Conservation (phyloP, 331 rosid genomes). For the Pyrus hybrid region DNA sequence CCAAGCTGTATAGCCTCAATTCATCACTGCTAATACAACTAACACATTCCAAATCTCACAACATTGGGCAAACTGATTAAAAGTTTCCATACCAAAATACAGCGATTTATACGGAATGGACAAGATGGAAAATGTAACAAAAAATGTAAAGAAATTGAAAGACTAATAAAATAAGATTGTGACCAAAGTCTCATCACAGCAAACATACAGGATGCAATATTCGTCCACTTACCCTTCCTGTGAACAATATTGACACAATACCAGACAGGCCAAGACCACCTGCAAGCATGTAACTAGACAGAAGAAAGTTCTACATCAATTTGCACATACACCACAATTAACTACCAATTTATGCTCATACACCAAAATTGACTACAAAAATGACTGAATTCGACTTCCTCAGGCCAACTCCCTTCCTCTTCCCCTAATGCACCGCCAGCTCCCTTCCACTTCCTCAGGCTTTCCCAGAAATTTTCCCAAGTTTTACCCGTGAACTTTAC, state of each 20-base stretch:
- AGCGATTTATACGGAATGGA: background rate
- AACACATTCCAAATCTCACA: too few relatives aligned
- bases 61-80: constrained; percentile 8
- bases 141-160: background rate
- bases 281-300: constrained; percentile 81
- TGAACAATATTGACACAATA: constrained; percentile 88
- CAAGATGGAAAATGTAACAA: background rate
- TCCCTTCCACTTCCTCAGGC: too few relatives aligned
- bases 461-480: too few relatives aligned
- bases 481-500: too few relatives aligned
- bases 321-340: background rate
- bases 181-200: constrained; percentile 10
- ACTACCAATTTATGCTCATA: too few relatives aligned
- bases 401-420: too few relatives aligned
- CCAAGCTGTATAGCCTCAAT: too few relatives aligned
- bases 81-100: background rate
- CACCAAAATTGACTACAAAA: too few relatives aligned
- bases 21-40: too few relatives aligned
- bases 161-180: constrained; percentile 7
- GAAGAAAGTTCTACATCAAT: constrained; percentile 14
- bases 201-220: constrained; percentile 17
- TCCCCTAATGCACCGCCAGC: too few relatives aligned
- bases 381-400: too few relatives aligned
- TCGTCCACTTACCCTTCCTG: constrained; percentile 67
- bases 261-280: constrained; percentile 92